Conservation (phyloP, 495 filamentous ascomycete genomes). For the Neurospora sp. region DNA sequence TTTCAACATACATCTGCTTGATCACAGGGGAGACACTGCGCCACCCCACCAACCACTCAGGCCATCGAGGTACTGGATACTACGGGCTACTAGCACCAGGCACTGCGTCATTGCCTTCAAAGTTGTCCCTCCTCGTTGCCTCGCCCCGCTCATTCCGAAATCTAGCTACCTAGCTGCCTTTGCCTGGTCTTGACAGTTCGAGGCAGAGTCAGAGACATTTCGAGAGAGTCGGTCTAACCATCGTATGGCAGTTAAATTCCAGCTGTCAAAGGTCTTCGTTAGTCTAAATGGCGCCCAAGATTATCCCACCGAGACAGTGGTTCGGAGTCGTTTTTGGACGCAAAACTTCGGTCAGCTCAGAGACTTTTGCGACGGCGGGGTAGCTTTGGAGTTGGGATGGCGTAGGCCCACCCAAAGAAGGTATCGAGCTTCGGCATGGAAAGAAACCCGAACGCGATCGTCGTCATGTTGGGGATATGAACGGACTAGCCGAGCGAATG, state of each 20-base stretch:
- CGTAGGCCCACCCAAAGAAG: neutral
- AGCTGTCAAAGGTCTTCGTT: neutral
- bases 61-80: neutral
- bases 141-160: neutral
- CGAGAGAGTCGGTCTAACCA: neutral
- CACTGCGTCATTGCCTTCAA: neutral
- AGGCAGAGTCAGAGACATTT: neutral
- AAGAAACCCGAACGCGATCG: neutral
- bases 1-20: neutral
- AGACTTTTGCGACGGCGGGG: neutral
- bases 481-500: neutral
- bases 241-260: neutral
- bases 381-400: neutral
- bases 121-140: neutral
- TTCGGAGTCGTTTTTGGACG: neutral
- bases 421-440: neutral
- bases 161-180: neutral
- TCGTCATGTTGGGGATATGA: neutral
- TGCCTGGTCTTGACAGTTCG: neutral
- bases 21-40: neutral
- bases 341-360: neutral
- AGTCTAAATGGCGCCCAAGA: neutral
- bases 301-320: neutral
- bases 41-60: neutral
- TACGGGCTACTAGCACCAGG: neutral